Evolutionary conservation across 2,329 filamentous ascomycete genomes (phyloP), one percentile per base, ranked within the genome.

Genomic region (Sordariomycetes sp.): DNA sequence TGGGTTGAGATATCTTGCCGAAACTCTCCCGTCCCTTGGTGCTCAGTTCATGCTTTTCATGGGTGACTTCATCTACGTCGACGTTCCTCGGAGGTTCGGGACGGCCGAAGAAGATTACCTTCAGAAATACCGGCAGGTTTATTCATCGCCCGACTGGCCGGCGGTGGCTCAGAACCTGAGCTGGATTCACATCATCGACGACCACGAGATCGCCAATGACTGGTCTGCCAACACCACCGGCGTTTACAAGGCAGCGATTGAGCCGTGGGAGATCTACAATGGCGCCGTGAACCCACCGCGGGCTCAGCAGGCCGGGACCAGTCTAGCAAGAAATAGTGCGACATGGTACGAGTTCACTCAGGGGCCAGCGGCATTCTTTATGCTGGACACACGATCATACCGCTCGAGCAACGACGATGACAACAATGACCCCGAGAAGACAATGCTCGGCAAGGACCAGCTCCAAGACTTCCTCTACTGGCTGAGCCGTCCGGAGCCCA

Each of bases 101-200:
- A 83, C 80, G 48, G 79, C 83, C 0, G 74, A 79, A 1, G 85
- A 89, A 58, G 85, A 91, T 65, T 99, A 97, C 70, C 83, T 92
- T 55, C 84, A 90, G 67, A 91, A 97, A 68, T 99, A 99, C 68
- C 86, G 93, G 22, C 90, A 95, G 65, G 86, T 97, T n/a, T 99
- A 99, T 67, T 88, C 90, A 0, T 96, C 92, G 2, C 93, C 93
- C 0, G 93, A 96, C 63, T 99, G 94, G 94, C 77, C 82, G 1
- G 75, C 83, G 0, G 85, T 89, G 12, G 84, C 84, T 1, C 79
- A 87, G 64, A 86, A 90, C 58, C 76, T 97, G n/a, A 95, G 92
- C 65, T 99, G 94, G 94, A 90, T 97, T 52, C 94, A 99, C 67
- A 92, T 96, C 2, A 81, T 97, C 7, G 94, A 99, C 67, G 94